Evolutionary conservation across 225 moss, liverwort and hornwort species (phyloP).

Genomic region (Takakia lepidozioides): DNA sequence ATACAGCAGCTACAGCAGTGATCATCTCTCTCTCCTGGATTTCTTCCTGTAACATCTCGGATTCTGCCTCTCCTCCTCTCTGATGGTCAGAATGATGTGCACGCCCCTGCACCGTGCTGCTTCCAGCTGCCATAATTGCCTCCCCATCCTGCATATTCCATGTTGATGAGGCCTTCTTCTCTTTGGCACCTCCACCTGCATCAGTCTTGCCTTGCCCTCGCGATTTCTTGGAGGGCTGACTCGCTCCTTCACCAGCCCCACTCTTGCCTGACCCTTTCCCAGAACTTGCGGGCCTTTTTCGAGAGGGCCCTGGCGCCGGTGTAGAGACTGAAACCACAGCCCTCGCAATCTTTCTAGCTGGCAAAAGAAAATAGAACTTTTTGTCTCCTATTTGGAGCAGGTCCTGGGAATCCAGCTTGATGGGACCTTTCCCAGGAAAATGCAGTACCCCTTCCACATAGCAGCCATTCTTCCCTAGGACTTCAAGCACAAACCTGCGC

Average conservation of each 20-base stretch:
- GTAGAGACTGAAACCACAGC: constrained; percentile 26
- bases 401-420: constrained; percentile 55
- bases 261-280: constrained; percentile 13
- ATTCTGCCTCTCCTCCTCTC: constrained; percentile 34
- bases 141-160: constrained; percentile 42
- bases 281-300: constrained; percentile 38
- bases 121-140: constrained; percentile 31
- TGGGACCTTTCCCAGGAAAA: constrained; percentile 21
- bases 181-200: constrained; percentile 12
- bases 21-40: constrained; percentile 42
- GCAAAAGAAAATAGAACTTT: constrained; percentile 57
- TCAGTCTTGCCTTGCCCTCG: constrained; percentile 27
- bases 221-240: constrained; percentile 24
- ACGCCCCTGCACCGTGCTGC: constrained; percentile 8
- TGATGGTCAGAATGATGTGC: constrained; percentile 22
- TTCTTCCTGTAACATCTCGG: constrained; percentile 16
- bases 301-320: constrained; percentile 20
- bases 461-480: constrained; percentile 59
- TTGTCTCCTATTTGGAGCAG: constrained; percentile 59
- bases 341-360: constrained; percentile 30
- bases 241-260: background rate
- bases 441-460: constrained; percentile 46
- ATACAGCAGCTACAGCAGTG: constrained; percentile 25
- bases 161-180: constrained; percentile 30
- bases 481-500: constrained; percentile 45